A percentile compares a stretch with the other conserved stretches of the same genome.
Conservation (phyloP, 2,329 filamentous ascomycete species). For the Penicillium sp. region DNA sequence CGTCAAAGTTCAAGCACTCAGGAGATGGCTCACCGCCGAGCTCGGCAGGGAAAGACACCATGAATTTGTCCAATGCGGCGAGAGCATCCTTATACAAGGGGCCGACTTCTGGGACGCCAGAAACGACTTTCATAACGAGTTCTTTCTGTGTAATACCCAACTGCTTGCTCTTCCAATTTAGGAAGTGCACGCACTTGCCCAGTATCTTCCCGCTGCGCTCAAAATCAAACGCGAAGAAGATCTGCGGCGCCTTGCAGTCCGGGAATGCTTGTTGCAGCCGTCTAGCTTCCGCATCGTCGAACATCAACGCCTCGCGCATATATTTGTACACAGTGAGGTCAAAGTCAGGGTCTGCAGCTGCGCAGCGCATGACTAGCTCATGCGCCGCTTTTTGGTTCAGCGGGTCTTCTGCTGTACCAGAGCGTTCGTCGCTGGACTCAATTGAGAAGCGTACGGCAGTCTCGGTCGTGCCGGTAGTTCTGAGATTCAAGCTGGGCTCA, state of each 20-base stretch:
- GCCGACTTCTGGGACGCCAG: background rate
- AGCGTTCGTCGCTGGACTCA: background rate
- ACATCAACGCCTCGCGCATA: background rate
- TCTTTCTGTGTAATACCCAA: background rate
- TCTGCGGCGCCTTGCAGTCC: background rate
- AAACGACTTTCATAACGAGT: background rate
- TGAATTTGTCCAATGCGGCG: background rate
- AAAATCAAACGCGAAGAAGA: background rate
- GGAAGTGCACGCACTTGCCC: background rate
- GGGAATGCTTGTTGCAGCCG: background rate
- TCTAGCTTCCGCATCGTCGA: background rate
- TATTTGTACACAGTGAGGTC: background rate
- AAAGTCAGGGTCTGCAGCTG: background rate
- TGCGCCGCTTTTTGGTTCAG: background rate
- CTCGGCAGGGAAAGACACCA: background rate
- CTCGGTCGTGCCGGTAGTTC: background rate
- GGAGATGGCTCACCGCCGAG: background rate
- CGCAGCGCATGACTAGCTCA: background rate
- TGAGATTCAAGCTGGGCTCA: background rate
- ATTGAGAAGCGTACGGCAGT: background rate
- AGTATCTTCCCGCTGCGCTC: background rate
- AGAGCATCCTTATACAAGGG: background rate
- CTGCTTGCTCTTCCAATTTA: background rate
- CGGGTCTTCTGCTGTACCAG: background rate
- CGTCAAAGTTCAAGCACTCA: background rate